These are phyloP conservation scores for Kodamaea hsintzibuensis DNA, from an alignment of 805 yeast genomes.

Conservation along the genomic window DNA sequence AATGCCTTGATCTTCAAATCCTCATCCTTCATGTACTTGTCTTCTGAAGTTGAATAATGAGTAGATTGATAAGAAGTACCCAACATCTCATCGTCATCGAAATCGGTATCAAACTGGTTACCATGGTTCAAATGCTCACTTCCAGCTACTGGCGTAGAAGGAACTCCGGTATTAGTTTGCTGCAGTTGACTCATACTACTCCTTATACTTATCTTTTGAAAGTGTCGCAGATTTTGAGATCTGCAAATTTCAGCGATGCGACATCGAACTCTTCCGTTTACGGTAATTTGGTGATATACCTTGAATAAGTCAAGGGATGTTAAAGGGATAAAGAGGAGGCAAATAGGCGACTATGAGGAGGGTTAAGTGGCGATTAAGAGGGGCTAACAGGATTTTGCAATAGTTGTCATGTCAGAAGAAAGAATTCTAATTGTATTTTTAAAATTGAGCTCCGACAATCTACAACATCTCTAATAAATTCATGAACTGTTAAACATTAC, in stretches of 20 bases:
- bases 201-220: not conserved
- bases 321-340: too few species aligned
- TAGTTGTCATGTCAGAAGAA: too few species aligned
- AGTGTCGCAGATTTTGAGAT: not conserved
- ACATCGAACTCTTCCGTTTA: too few species aligned
- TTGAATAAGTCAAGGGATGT: too few species aligned
- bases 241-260: not conserved
- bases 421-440: too few species aligned
- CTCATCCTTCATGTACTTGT: constrained; percentile 60
- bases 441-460: too few species aligned
- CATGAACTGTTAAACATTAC: not conserved
- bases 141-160: not conserved
- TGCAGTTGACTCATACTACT: not conserved
- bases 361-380: too few species aligned
- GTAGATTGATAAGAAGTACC: constrained; percentile 43
- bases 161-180: not conserved
- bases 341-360: too few species aligned
- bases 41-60: constrained; percentile 67
- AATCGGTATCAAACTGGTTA: constrained; percentile 9
- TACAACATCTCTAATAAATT: not conserved
- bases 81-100: constrained; percentile 25
- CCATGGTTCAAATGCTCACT: not conserved
- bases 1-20: constrained; percentile 67
- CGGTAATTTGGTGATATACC: too few species aligned
- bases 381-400: too few species aligned